Conservation (phyloP, 2,329 filamentous ascomycete species). For the Curvularia lunata region DNA sequence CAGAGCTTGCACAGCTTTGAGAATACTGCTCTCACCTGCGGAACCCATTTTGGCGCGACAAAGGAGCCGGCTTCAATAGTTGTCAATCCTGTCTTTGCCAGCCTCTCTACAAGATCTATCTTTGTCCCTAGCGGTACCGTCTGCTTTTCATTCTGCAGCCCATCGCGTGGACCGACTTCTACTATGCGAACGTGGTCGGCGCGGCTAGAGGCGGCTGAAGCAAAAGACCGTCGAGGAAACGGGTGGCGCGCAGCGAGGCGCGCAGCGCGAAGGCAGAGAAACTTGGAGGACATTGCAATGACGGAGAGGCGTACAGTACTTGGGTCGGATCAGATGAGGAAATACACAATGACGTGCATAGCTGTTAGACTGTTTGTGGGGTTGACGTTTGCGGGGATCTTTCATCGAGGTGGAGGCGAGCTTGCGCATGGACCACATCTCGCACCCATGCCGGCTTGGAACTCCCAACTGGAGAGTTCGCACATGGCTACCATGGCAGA, state of each 20-base stretch:
- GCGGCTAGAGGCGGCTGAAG: conserved; percentile 42
- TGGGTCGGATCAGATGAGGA: neutral
- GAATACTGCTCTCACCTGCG: conserved; percentile 64
- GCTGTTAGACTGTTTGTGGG: conserved; percentile 20
- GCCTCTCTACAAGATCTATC: conserved; percentile 73
- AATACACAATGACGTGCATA: conserved; percentile 17
- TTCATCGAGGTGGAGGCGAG: conserved; percentile 16
- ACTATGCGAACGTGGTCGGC: conserved; percentile 66
- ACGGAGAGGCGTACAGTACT: neutral
- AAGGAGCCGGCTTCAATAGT: conserved; percentile 84
- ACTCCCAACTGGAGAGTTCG: conserved; percentile 3
- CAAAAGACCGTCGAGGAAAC: conserved; percentile 36
- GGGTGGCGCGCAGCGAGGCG: conserved; percentile 47
- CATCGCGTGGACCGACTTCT: conserved; percentile 84
- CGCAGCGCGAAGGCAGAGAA: conserved; percentile 40
- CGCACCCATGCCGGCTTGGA: conserved; percentile 2
- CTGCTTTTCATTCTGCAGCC: conserved; percentile 83
- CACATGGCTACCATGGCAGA: neutral
- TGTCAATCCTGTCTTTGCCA: conserved; percentile 71
- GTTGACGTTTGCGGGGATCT: conserved; percentile 23
- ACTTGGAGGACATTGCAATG: conserved; percentile 39
- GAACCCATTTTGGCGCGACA: conserved; percentile 83
- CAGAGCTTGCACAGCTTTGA: conserved; percentile 47
- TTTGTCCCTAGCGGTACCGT: conserved; percentile 74
- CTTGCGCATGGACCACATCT: conserved; percentile 18